phyloP scores from a whole-genome alignment of 1,284 basidiomycete species.

The Rhodotorula sp. region DNA sequence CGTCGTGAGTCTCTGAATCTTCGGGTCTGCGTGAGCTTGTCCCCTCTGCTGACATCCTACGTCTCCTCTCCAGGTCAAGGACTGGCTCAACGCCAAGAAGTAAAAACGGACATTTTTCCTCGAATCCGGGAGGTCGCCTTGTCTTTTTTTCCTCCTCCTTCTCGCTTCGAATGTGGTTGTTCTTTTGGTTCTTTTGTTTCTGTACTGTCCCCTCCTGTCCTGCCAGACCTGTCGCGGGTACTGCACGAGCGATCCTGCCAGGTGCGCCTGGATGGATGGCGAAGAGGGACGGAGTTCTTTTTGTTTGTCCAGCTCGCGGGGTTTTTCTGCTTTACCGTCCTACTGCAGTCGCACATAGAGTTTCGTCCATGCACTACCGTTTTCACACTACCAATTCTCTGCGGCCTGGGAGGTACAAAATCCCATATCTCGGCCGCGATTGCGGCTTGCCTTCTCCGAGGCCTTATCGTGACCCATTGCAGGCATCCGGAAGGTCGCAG shows the following conservation, averaged over 20 bases:
- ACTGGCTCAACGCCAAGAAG: constrained; percentile 25
- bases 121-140: neutral
- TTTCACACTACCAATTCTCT: too few relatives aligned
- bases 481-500: too few relatives aligned
- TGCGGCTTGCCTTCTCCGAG: neutral
- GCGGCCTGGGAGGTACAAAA: too few relatives aligned
- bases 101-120: neutral
- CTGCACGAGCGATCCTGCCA: neutral
- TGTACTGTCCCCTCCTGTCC: neutral
- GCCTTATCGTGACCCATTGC: neutral
- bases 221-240: neutral
- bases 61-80: constrained; percentile 48
- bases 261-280: neutral
- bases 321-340: neutral
- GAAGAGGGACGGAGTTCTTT: neutral
- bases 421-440: neutral
- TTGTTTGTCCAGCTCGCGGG: neutral
- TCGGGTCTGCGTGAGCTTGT: accelerated
- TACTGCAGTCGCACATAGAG: constrained; percentile 19
- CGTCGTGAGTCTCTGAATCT: constrained; percentile 56
- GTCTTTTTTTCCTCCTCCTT: neutral
- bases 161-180: neutral
- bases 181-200: neutral
- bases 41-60: too few relatives aligned
- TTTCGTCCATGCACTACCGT: neutral